Evolutionary conservation across 1,284 basidiomycete species (phyloP), one percentile per base, ranked within the genome.

Genomic region (Heterobasidion annosum): DNA sequence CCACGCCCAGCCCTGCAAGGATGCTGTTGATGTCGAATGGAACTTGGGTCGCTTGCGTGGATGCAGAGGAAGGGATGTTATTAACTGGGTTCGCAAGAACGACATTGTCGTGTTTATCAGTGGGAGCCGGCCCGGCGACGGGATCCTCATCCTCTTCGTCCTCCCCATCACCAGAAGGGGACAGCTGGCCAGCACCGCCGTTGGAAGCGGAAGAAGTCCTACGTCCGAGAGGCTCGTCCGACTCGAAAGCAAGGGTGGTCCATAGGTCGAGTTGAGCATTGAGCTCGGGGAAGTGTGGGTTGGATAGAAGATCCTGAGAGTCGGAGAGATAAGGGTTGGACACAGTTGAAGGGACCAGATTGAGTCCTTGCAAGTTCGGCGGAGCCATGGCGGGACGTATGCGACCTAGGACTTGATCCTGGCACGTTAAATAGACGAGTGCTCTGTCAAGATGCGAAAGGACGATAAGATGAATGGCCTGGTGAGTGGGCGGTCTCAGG

Each of bases 181-280:
- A 46, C n/a, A 40, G 37, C 4, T 49, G 10, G 32, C 76, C 74
- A 57, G 74, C 70, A 48, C 65, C 62, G 15, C 66, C 63, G 37
- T 61, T 59, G 12, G 37, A 40, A 10, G 4, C 12, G n/a, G 37
- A 40, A 8, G 10, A n/a, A n/a, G 12, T n/a, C n/a, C n/a, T 40
- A 32, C 54, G 64, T 54, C 65, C 70, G 53, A 72, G 62, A 19
- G 83, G 78, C 56, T 89, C 88, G 64, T 91, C 88, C 1, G 81
- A 82, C 56, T 89, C 82, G 68, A 93, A 93, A 13, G 82, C 71
- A 58, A 92, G 76, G 67, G 87, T 86, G 8, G 88, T 87, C 91
- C 91, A 93, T 51, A 91, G 73, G 67, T 89, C 88, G 56, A 92
- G 83, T 65, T 91, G 87, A 2, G 87, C 85, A 16, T 77, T 77